Conservation (phyloP, 495 filamentous ascomycete species). For the Aspergillus biplanus region DNA sequence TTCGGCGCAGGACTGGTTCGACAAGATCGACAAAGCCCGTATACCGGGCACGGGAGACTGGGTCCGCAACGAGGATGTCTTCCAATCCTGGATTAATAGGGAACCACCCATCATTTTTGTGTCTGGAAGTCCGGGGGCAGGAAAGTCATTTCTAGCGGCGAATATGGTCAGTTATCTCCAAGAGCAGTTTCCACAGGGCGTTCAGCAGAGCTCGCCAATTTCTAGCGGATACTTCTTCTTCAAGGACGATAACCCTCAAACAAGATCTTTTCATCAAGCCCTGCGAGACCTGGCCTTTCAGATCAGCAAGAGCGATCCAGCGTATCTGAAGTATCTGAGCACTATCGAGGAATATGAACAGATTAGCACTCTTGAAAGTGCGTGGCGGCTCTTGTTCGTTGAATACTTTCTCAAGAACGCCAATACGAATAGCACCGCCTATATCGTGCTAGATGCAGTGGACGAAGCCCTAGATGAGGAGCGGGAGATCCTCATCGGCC, state of each 20-base stretch:
- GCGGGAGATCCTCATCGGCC: constrained; percentile 24
- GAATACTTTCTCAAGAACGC: constrained; percentile 30
- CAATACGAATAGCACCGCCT: constrained; percentile 24
- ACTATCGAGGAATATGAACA: constrained; percentile 22
- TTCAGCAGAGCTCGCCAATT: background rate
- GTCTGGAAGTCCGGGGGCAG: constrained; percentile 36
- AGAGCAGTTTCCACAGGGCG: constrained; percentile 18
- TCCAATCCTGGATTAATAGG: constrained; percentile 31
- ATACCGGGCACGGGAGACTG: constrained; percentile 39
- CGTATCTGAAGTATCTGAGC: constrained; percentile 30
- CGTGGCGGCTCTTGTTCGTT: constrained; percentile 35
- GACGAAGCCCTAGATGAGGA: constrained; percentile 38
- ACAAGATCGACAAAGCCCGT: constrained; percentile 30
- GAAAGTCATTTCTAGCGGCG: constrained; percentile 38
- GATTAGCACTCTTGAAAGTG: constrained; percentile 33
- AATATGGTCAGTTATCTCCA: constrained; percentile 33
- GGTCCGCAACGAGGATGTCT: constrained; percentile 31
- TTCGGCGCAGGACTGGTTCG: constrained; percentile 28
- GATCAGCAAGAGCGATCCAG: constrained; percentile 34
- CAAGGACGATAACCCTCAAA: constrained; percentile 36
- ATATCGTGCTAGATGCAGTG: constrained; percentile 38
- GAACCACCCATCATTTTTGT: constrained; percentile 35
- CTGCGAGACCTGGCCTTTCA: constrained; percentile 37
- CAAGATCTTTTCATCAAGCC: constrained; percentile 32
- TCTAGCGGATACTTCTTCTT: constrained; percentile 41